Percentiles rank a stretch among this genome's conserved stretches.
These are phyloP conservation scores for Ophiostoma novo-ulmi DNA, from an alignment of 2,329 filamentous ascomycete species.

Conservation along the genomic window DNA sequence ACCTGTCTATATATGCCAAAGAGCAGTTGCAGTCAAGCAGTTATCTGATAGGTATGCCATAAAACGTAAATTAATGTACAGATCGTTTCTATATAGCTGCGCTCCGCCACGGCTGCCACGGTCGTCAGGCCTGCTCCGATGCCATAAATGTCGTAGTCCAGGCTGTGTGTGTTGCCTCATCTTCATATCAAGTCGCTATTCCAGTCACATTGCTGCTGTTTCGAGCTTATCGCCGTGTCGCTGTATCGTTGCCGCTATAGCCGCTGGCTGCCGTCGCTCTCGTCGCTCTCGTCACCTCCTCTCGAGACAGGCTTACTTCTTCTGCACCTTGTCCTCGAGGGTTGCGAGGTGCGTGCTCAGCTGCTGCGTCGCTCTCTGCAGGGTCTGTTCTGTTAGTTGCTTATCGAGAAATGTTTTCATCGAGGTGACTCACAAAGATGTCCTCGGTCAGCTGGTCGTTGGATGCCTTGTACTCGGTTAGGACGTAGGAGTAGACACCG, in stretches of 20 bases:
- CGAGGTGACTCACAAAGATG: constrained; percentile 70
- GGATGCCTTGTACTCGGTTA: constrained; percentile 88
- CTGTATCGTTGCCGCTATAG: not conserved
- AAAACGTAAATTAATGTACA: constrained; percentile 14
- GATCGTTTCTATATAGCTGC: not conserved
- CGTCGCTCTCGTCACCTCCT: not conserved
- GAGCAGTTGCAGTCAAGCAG: not conserved
- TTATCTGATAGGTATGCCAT: not conserved
- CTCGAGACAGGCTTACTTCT: constrained; percentile 41
- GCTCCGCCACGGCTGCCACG: not conserved
- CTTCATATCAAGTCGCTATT: not conserved
- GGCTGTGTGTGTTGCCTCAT: too few relatives aligned
- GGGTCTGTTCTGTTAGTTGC: constrained; percentile 50
- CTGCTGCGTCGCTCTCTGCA: constrained; percentile 81
- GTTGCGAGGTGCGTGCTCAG: constrained; percentile 77
- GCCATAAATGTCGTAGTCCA: not conserved
- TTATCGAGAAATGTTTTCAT: too few relatives aligned
- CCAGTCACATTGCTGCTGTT: not conserved
- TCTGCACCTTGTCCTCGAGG: constrained; percentile 73
- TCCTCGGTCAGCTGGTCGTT: constrained; percentile 93
- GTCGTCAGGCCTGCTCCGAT: not conserved
- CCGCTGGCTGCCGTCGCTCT: not conserved
- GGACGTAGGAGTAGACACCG: constrained; percentile 84
- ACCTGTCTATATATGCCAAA: not conserved
- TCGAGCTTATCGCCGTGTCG: not conserved